Percentiles rank a stretch among this genome's conserved stretches.
Conservation (phyloP, 106 monocot genomes). For the Dendrobium huoshanense region DNA sequence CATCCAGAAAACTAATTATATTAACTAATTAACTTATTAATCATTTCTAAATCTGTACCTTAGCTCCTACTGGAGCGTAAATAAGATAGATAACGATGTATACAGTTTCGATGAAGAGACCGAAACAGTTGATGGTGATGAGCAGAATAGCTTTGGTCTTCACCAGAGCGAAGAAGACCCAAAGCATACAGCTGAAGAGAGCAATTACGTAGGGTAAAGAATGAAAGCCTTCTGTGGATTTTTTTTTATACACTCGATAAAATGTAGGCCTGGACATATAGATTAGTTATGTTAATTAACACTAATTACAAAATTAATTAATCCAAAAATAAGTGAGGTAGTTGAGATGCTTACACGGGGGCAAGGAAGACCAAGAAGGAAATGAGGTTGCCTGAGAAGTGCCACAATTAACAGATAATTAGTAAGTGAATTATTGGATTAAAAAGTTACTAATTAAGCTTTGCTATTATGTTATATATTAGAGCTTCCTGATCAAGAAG, state of each 20-base stretch:
- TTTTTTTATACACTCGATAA: constrained; percentile 35
- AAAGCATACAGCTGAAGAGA: constrained; percentile 63
- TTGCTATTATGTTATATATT: background rate
- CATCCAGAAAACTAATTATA: background rate
- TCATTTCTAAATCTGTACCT: constrained; percentile 13
- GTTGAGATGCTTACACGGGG: background rate
- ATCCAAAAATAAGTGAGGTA: background rate
- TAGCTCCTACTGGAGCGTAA: constrained; percentile 40
- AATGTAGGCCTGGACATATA: constrained; percentile 50
- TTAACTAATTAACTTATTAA: no score
- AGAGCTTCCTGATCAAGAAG: no score
- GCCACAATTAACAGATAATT: background rate
- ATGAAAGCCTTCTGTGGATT: constrained; percentile 53
- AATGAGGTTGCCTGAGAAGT: background rate
- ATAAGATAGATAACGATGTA: constrained; percentile 55
- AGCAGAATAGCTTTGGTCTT: constrained; percentile 43
- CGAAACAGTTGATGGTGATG: constrained; percentile 61
- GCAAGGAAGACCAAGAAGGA: background rate
- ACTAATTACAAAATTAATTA: background rate
- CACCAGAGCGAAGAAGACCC: constrained; percentile 56
- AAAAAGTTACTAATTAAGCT: background rate
- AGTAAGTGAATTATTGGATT: background rate
- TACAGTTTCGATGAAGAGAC: constrained; percentile 50
- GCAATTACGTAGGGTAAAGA: constrained; percentile 50
- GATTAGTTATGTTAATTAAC: background rate